Evolutionary conservation across 371 early-diverging fungal genomes (phyloP).

Genomic region (Dinochytrium kinnereticum): DNA sequence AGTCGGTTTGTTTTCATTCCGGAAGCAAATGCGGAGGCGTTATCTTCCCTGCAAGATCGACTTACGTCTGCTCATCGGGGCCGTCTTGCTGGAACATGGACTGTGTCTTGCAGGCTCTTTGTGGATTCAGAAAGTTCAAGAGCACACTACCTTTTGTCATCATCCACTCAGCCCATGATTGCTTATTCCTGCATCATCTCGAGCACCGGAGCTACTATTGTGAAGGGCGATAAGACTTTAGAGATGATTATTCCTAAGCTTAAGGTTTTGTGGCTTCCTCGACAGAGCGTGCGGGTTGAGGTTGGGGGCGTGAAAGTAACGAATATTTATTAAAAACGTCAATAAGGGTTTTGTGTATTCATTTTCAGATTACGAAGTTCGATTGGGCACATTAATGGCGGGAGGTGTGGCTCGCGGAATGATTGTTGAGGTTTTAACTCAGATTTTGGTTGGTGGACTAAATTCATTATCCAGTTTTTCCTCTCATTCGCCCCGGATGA

Average conservation of each 20-base stretch:
- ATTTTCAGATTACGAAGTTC: constrained; percentile 6
- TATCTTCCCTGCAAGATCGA: constrained; percentile 3
- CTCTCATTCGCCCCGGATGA: not conserved
- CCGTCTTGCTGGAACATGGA: not conserved
- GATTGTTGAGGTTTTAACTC: not conserved
- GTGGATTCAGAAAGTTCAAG: not conserved
- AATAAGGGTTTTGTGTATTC: constrained; percentile 7
- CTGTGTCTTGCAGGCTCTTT: not conserved
- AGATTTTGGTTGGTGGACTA: too few species aligned
- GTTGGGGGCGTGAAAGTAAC: not conserved
- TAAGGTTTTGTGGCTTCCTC: not conserved
- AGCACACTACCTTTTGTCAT: not conserved
- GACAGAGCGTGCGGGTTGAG: not conserved
- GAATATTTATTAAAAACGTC: not conserved
- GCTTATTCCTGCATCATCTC: constrained; percentile 7
- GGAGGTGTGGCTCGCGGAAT: constrained; percentile 4
- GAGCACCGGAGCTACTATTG: not conserved
- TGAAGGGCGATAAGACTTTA: not conserved
- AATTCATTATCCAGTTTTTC: not conserved
- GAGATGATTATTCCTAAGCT: not conserved
- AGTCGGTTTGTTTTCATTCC: not conserved
- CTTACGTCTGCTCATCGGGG: not conserved
- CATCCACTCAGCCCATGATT: constrained; percentile 7
- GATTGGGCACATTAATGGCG: constrained; percentile 3
- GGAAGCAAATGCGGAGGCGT: not conserved